These are phyloP conservation scores for Aspergillus tamarii DNA, from an alignment of 2,329 filamentous ascomycete genomes.

Conservation along the genomic window DNA sequence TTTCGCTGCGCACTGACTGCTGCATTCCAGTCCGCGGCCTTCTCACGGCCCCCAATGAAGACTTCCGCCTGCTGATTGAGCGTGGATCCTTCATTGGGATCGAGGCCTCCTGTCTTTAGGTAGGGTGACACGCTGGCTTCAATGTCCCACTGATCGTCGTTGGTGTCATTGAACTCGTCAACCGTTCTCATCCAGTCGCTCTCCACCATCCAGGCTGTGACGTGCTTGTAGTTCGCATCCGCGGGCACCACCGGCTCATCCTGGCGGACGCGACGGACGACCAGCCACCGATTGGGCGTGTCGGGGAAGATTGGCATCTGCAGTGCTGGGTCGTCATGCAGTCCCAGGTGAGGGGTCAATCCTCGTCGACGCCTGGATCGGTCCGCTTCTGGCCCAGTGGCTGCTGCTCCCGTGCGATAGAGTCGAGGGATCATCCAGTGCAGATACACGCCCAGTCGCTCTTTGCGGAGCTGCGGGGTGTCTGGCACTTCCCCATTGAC, in stretches of 20 bases:
- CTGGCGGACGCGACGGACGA: slow-evolving; percentile 34
- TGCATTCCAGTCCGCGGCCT: slow-evolving; percentile 21
- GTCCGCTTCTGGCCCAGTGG: background rate
- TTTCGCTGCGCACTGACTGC: background rate
- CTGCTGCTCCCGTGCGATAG: slow-evolving; percentile 37
- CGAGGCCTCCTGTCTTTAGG: no score
- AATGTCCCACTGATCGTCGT: slow-evolving; percentile 33
- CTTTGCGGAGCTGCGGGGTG: slow-evolving; percentile 11
- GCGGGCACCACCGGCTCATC: slow-evolving; percentile 8
- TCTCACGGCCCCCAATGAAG: slow-evolving; percentile 44
- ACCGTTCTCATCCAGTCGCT: slow-evolving; percentile 36
- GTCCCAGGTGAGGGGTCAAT: slow-evolving; percentile 10
- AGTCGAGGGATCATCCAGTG: slow-evolving; percentile 47
- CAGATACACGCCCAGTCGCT: slow-evolving; percentile 48
- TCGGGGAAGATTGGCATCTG: background rate
- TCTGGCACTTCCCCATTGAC: no score
- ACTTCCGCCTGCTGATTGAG: slow-evolving; percentile 44
- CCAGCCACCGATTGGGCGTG: slow-evolving; percentile 38
- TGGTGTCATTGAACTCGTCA: no score
- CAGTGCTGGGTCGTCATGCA: slow-evolving; percentile 19
- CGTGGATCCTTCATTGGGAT: slow-evolving; percentile 1
- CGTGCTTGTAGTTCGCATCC: slow-evolving; percentile 30
- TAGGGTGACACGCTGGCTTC: slow-evolving; percentile 47
- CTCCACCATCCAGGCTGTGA: slow-evolving; percentile 28
- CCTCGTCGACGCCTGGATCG: background rate